phyloP scores from a whole-genome alignment of 2,329 filamentous ascomycete species.

The Aspergillus caelatus region DNA sequence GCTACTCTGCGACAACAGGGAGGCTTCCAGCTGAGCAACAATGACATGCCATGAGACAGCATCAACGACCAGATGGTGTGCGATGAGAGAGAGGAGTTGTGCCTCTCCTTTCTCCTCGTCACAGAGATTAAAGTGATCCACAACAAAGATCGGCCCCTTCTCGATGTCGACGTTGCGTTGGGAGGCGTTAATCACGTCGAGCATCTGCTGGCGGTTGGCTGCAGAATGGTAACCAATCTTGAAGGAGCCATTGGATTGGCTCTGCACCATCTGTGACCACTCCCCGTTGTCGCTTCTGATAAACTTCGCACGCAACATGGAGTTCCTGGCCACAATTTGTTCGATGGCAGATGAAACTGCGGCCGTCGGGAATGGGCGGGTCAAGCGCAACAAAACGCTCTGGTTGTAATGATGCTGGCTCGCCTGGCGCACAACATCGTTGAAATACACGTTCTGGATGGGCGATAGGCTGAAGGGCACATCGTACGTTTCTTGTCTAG shows the following conservation, averaged over 20 bases:
- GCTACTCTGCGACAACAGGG: not conserved
- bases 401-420: slow-evolving; percentile 20
- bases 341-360: slow-evolving; percentile 2
- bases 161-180: slow-evolving; percentile 4
- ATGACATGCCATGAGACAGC: slow-evolving; percentile 8
- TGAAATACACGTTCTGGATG: slow-evolving; percentile 18
- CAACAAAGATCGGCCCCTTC: slow-evolving; percentile 10
- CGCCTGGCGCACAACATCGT: not conserved
- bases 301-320: slow-evolving; percentile 20
- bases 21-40: not conserved
- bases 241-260: not conserved
- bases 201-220: not conserved
- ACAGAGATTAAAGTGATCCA: slow-evolving; percentile 6
- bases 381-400: slow-evolving; percentile 5
- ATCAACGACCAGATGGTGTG: slow-evolving; percentile 7
- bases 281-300: not conserved
- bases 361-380: not conserved
- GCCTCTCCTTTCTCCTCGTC: not conserved
- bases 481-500: not conserved
- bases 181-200: not conserved
- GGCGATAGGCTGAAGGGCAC: slow-evolving; percentile 11
- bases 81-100: slow-evolving; percentile 3
- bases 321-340: slow-evolving; percentile 8
- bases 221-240: not conserved
- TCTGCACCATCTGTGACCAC: slow-evolving; percentile 5